Evolutionary conservation across 805 yeast species (phyloP), one percentile per base, ranked within the genome.

Genomic region (Barnettozyma populi): DNA sequence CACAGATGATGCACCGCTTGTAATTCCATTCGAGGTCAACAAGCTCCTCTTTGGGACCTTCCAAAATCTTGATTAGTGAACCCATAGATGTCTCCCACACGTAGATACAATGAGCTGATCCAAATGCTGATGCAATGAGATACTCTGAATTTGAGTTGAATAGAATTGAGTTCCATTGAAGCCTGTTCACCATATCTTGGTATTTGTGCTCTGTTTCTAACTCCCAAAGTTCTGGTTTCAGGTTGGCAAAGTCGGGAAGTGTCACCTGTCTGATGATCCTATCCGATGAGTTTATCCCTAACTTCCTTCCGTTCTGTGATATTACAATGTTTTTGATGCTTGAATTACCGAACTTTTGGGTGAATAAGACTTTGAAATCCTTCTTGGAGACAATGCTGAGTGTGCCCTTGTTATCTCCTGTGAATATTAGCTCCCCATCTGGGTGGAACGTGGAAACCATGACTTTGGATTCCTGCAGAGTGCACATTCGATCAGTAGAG

Each of bases 61-160:
- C 97, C 31, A 89, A 69, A 43, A 90, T 92, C 66, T 92, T 85
- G 25, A 89, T 85, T 47, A 90, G 69, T n/a, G 95, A 80, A 0
- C 97, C 97, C 73, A 85, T 75, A 7, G 79, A 72, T 0, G 96
- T 86, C 61, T 92, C 97, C 97, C 97, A 90, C 49, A 92, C 76
- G 63, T 90, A 90, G 40, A 92, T 73, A 57, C 88, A 96, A 60
- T 90, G 96, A 0, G 94, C 83, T 5, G 90, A 82, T 11, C 95
- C 96, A 62, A 79, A 82, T 0, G 96, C 86, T 0, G 95, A 82
- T 0, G 97, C 97, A 45, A 88, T 82, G n/a, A 90, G 66, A 62
- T 86, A 90, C 49, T 92, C 97, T 7, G 80, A 78, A 54, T 79
- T 81, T 48, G 82, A 79, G 54, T 86, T 86, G 66, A 86, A 83